Evolutionary conservation across 805 yeast genomes (phyloP).

Genomic region (Starmerella stigmatis): DNA sequence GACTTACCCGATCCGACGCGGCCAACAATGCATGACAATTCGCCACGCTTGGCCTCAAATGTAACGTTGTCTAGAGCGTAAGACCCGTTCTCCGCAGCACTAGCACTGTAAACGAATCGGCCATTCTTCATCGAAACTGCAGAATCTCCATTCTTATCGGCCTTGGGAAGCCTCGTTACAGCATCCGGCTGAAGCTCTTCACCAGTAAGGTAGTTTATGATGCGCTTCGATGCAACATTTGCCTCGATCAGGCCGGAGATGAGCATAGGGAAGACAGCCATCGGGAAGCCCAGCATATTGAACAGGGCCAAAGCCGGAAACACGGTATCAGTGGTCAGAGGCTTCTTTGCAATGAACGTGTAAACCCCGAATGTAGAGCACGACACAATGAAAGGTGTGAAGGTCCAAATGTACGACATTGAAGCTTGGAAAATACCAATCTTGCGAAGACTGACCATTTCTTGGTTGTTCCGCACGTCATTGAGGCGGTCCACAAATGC

Average conservation of each 20-base stretch:
- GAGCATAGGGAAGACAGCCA: slow-evolving; percentile 85
- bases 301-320: slow-evolving; percentile 50
- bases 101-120: slow-evolving; percentile 51
- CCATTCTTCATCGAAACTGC: slow-evolving; percentile 34
- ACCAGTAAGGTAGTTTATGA: slow-evolving; percentile 58
- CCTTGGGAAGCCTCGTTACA: slow-evolving; percentile 48
- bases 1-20: slow-evolving; percentile 87
- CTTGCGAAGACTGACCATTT: slow-evolving; percentile 67
- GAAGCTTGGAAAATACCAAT: slow-evolving; percentile 71
- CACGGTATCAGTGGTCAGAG: slow-evolving; percentile 80
- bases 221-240: slow-evolving; percentile 46
- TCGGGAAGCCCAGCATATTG: slow-evolving; percentile 80
- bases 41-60: slow-evolving; percentile 64
- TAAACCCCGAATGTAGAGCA: slow-evolving; percentile 81
- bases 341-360: slow-evolving; percentile 47
- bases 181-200: slow-evolving; percentile 75
- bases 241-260: slow-evolving; percentile 81
- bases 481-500: slow-evolving; percentile 68
- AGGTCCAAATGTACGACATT: slow-evolving; percentile 72
- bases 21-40: slow-evolving; percentile 77
- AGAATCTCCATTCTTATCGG: slow-evolving; percentile 57
- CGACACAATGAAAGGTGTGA: slow-evolving; percentile 83
- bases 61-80: slow-evolving; percentile 60
- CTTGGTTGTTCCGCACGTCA: slow-evolving; percentile 78
- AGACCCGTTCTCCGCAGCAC: slow-evolving; percentile 33